Conservation (phyloP, 1,139 yeast genomes). For the Schizosaccharomyces versatilis region DNA sequence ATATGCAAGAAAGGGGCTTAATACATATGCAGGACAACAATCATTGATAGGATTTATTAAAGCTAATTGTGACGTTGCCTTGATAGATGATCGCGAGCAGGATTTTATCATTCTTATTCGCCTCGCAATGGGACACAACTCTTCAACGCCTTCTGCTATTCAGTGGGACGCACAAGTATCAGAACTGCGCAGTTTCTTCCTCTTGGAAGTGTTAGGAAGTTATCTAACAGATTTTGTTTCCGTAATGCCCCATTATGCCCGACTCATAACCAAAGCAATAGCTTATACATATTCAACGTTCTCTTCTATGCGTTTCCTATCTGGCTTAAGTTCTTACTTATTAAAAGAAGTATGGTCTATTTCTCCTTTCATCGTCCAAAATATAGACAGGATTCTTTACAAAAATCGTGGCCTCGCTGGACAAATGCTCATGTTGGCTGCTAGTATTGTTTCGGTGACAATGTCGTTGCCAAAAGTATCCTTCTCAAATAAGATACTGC, state of each 20-base stretch:
- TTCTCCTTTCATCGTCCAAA: background rate
- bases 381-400: background rate
- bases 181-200: background rate
- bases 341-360: background rate
- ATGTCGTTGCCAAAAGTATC: background rate
- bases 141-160: too few relatives aligned
- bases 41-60: slow-evolving; percentile 4
- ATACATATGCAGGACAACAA: background rate
- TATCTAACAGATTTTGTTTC: background rate
- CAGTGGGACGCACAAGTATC: background rate
- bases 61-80: slow-evolving; percentile 4
- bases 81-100: slow-evolving; percentile 1
- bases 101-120: background rate
- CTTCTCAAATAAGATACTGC: background rate
- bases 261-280: background rate
- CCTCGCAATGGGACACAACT: background rate
- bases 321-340: background rate
- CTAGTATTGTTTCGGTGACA: background rate
- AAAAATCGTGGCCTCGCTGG: background rate
- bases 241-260: background rate
- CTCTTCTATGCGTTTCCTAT: background rate
- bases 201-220: background rate
- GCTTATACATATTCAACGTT: background rate
- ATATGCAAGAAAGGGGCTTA: slow-evolving; percentile 2
- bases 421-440: background rate